Evolutionary conservation across 2,329 filamentous ascomycete genomes (phyloP), one percentile per base, ranked within the genome.

Genomic region (Trichoderma endophyticum): DNA sequence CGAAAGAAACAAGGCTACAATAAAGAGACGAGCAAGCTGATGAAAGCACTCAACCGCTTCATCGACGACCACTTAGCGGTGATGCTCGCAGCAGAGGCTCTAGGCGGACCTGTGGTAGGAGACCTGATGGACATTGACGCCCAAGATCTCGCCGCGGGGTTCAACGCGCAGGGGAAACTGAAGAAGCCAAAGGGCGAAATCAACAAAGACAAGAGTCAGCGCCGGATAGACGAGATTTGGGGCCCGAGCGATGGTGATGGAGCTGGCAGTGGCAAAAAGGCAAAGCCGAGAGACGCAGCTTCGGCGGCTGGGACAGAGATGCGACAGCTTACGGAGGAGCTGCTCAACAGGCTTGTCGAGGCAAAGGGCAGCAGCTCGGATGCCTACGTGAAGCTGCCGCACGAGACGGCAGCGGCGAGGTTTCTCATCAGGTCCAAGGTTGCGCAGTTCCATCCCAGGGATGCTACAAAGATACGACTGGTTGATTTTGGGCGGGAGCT

Each of bases 71-170:
- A 89, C 54, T 85, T 97, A 1, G 92, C 92, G 1, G 82, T 88
- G 3, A 92, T 95, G 89, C 84, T 97, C 57, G 93, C 93, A 7
- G 92, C 93, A 1, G 94, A 97, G 82, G 92, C 94, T 77, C 85
- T 95, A 1, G 94, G 94, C 8, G 93, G 94, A 0, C 93, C 94
- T 0, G 91, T 94, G 12, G 93, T 95, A 1, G 93, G 94, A 4
- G 91, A 93, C 75, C 84, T 91, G 76, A 85, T 92, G 77, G 89
- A 92, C 79, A 77, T 92, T 26, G 82, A 90, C 84, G 76, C 87
- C 9, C 87, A 91, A 59, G 87, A 87, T 74, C 81, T 91, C 6
- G 86, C 84, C 6, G 86, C 85, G 9, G 89, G 88, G 1, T 91
- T 91, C 79, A 90, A 84, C 75, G 81, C 87, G 0, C 86, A 89